A percentile compares a stretch with the other conserved stretches of the same genome.
Evolutionary conservation across 805 yeast species (phyloP).

Genomic region (Torulaspora maleeae): DNA sequence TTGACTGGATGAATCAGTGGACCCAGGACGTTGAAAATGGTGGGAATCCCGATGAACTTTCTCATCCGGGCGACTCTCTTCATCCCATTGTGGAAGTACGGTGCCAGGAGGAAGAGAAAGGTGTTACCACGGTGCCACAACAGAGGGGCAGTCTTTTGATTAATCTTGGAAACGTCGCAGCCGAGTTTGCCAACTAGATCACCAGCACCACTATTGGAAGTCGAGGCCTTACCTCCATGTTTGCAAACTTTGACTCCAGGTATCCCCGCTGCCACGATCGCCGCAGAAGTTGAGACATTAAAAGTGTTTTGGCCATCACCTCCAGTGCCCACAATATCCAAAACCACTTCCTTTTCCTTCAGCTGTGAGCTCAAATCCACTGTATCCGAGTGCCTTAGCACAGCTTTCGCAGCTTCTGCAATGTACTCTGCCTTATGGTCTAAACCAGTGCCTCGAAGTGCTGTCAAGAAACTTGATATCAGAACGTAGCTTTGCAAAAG

Average conservation of each 20-base stretch:
- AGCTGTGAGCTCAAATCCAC: constrained; percentile 37
- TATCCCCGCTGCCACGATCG: constrained; percentile 91
- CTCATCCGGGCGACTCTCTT: constrained; percentile 75
- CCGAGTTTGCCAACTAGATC: constrained; percentile 81
- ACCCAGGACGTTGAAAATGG: constrained; percentile 90
- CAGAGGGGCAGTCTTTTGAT: constrained; percentile 52
- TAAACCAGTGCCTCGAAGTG: constrained; percentile 63
- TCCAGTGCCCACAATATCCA: constrained; percentile 96
- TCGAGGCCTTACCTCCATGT: constrained; percentile 97
- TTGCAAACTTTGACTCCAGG: constrained; percentile 67
- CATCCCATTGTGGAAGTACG: constrained; percentile 92
- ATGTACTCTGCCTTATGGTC: constrained; percentile 80
- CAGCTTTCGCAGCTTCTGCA: constrained; percentile 78
- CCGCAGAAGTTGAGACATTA: constrained; percentile 92
- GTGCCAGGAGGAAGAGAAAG: constrained; percentile 80
- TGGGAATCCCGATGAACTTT: constrained; percentile 76
- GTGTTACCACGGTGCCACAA: constrained; percentile 43
- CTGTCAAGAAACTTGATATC: constrained; percentile 73
- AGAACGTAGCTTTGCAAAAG: constrained; percentile 45
- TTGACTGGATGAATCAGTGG: constrained; percentile 93
- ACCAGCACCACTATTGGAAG: constrained; percentile 90
- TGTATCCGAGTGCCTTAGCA: constrained; percentile 57
- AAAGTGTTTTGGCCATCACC: constrained; percentile 98
- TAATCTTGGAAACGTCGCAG: constrained; percentile 70
- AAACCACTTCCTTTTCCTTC: constrained; percentile 8